Evolutionary conservation across 257 asterid genomes (phyloP).

Genomic region (Gentiana dahurica): DNA sequence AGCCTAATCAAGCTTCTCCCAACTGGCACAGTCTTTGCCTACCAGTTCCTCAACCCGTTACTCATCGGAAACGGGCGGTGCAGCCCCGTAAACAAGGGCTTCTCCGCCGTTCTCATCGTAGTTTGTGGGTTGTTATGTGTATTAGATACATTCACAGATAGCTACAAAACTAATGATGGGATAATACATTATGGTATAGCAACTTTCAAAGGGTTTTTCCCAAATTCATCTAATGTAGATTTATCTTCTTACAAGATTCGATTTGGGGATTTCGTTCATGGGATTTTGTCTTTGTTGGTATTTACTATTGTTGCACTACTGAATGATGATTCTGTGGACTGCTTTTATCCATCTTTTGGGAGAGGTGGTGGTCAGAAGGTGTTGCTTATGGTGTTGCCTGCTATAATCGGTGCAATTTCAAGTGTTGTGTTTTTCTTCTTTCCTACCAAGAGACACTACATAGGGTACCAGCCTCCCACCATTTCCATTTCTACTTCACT

Average conservation of each 20-base stretch:
- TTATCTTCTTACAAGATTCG: conserved; percentile 36
- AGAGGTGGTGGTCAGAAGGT: conserved; percentile 20
- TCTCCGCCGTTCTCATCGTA: conserved; percentile 29
- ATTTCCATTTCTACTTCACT: not conserved
- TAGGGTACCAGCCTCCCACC: conserved; percentile 35
- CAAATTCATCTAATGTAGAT: conserved; percentile 27
- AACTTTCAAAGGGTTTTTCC: conserved; percentile 62
- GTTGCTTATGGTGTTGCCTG: conserved; percentile 43
- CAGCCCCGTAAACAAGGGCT: conserved; percentile 30
- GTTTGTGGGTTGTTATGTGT: conserved; percentile 46
- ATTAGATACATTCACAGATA: conserved; percentile 66
- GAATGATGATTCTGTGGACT: conserved; percentile 49
- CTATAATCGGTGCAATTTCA: conserved; percentile 42
- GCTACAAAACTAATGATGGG: conserved; percentile 49
- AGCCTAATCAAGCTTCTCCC: conserved; percentile 79
- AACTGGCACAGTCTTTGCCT: conserved; percentile 62
- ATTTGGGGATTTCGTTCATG: conserved; percentile 66
- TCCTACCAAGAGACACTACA: conserved; percentile 58
- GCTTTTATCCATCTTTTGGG: conserved; percentile 62
- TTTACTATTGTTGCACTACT: conserved; percentile 48
- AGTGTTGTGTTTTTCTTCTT: conserved; percentile 39
- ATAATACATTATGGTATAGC: conserved; percentile 45
- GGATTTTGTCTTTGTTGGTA: conserved; percentile 39
- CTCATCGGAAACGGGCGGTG: conserved; percentile 52
- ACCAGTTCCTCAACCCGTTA: conserved; percentile 71